A percentile compares a stretch with the other conserved stretches of the same genome.
Conservation (phyloP, 495 filamentous ascomycete genomes). For the Daldinia caldariorum region DNA sequence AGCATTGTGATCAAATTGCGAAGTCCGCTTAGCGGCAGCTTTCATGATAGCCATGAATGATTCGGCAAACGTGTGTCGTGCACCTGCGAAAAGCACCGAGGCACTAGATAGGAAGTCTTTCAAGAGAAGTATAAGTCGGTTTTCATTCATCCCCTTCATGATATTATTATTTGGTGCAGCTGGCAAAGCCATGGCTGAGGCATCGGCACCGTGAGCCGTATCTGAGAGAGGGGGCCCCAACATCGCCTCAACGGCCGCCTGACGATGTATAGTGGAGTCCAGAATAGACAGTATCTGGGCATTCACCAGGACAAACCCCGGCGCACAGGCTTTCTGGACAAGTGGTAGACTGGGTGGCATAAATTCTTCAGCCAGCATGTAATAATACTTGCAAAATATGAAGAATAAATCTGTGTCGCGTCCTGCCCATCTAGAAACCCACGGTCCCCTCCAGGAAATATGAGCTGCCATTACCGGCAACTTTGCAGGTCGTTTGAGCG, state of each 20-base stretch:
- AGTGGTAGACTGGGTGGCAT: conserved; percentile 69
- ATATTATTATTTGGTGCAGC: conserved; percentile 70
- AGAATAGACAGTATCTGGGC: conserved; percentile 84
- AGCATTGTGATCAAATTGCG: conserved; percentile 84
- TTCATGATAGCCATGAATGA: conserved; percentile 79
- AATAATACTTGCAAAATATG: conserved; percentile 91
- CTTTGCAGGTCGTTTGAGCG: conserved; percentile 73
- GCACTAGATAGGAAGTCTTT: conserved; percentile 79
- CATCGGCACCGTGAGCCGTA: conserved; percentile 76
- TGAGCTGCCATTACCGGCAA: conserved; percentile 74
- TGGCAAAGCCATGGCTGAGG: conserved; percentile 72
- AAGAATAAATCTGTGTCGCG: conserved; percentile 93
- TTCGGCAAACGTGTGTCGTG: conserved; percentile 78
- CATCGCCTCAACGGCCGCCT: conserved; percentile 62
- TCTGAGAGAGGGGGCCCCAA: conserved; percentile 77
- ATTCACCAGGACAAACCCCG: conserved; percentile 84
- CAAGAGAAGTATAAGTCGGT: conserved; percentile 85
- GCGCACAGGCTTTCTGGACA: conserved; percentile 73
- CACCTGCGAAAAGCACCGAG: conserved; percentile 49
- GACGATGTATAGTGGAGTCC: conserved; percentile 85
- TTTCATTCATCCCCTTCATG: conserved; percentile 87
- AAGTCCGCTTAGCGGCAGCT: conserved; percentile 76
- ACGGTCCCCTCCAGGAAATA: conserved; percentile 86
- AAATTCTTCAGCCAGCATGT: conserved; percentile 83
- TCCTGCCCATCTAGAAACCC: conserved; percentile 87